Base-by-base conservation (phyloP, 495 filamentous ascomycete species). In the Pseudoneurospora amorphoporcata region DNA sequence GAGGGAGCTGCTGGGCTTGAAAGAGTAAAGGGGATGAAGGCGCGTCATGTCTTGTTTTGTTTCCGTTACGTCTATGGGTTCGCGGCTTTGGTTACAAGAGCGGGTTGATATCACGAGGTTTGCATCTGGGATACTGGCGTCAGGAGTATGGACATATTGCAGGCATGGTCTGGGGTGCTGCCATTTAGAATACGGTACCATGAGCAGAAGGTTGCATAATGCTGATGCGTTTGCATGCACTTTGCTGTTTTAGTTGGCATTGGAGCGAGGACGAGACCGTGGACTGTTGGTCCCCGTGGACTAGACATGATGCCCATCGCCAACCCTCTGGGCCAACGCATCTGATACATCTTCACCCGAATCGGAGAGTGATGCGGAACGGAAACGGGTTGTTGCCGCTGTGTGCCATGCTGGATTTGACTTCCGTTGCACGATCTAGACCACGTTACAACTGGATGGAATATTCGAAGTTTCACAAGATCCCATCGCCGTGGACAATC, bases 1-100 rank as follows among this genome's bases (percentile, higher is more conserved):
- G 79, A 90, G 87, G 75, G 86, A 86, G 68, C 83, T 96, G 78
- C 82, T 95, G 71, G 89, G 53, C 53, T 65, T 17, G 29, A 65
- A 65, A 14, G 53, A 65, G 53, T 65, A 35, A 58, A 23, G 45
- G 7, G 12, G 14, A 65, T 37, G 53, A 65, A 35, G 29, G 29
- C 12, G 10, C 19, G 23, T 58, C 3, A 17, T 35, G 39, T 40
- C 39, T 8, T 12, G 12, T 65, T 61, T 17, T 65, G 29, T 35
- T 65, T 65, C 53, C 3, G 53, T 35, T 61, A 8, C 53, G 2
- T 61, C 53, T 4, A 35, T 17, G 23, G 53, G 29, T 35, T 65
- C 7, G 14, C 12, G 53, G 23, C 6, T 65, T 32, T 8, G 53
- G 23, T 35, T 10, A 61, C 23, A 61, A 16, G 3, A 14, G 53